Evolutionary conservation across 108 stramenopile genomes (phyloP).

Genomic region (Cyclotella sp.): DNA sequence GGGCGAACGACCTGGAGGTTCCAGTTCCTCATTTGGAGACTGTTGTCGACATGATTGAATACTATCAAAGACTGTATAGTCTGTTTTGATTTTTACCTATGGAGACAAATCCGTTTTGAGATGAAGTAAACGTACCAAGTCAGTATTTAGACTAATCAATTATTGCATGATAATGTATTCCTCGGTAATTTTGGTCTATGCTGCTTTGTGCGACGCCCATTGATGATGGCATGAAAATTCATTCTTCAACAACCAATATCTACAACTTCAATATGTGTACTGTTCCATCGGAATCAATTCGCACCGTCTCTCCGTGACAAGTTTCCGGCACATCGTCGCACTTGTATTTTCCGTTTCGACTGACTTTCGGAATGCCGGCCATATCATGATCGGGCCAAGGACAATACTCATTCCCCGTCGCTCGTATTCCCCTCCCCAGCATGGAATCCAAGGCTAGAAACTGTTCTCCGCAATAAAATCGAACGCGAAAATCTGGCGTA

Average conservation of each 20-base stretch:
- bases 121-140: too few species aligned
- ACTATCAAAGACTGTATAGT: constrained; percentile 5
- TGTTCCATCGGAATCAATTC: constrained; percentile 47
- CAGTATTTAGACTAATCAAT: too few species aligned
- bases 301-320: constrained; percentile 46
- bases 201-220: too few species aligned
- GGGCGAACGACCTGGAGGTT: constrained; percentile 65
- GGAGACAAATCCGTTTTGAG: neutral
- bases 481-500: constrained; percentile 57
- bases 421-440: constrained; percentile 67
- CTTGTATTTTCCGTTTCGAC: constrained; percentile 47
- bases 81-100: neutral
- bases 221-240: too few species aligned
- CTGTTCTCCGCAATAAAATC: constrained; percentile 46
- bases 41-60: constrained; percentile 46
- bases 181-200: too few species aligned
- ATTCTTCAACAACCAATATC: too few species aligned
- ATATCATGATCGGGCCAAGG: constrained; percentile 53
- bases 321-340: constrained; percentile 36
- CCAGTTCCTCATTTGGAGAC: constrained; percentile 77
- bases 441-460: constrained; percentile 70
- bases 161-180: too few species aligned
- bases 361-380: constrained; percentile 24
- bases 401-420: constrained; percentile 67
- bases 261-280: constrained; percentile 43